These are phyloP conservation scores for Malania oleifera DNA, from an alignment of 164 flowering plant species.

Conservation along the genomic window DNA sequence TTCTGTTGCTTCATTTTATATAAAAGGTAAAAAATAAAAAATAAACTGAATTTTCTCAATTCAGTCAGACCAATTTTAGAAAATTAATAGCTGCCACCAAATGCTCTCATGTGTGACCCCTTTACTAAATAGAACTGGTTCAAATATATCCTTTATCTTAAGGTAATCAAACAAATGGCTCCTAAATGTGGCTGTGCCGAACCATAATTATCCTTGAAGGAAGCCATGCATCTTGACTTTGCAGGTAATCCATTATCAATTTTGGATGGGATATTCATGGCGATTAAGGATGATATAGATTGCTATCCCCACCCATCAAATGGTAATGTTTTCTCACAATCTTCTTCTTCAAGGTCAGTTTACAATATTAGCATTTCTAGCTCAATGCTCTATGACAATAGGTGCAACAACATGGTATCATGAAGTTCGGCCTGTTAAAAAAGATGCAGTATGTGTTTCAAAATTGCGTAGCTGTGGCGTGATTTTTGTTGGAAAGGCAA, in stretches of 20 bases:
- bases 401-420: slow-evolving; percentile 89
- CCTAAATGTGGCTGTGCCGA: background rate
- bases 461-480: slow-evolving; percentile 87
- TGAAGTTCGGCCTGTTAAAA: slow-evolving; percentile 53
- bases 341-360: background rate
- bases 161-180: too few relatives aligned
- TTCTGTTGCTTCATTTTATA: too few relatives aligned
- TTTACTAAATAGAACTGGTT: too few relatives aligned
- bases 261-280: slow-evolving; percentile 87
- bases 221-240: slow-evolving; percentile 10
- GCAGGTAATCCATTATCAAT: slow-evolving; percentile 78
- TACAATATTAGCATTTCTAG: background rate
- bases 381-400: slow-evolving; percentile 20
- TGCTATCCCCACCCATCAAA: slow-evolving; percentile 72
- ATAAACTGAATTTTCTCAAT: too few relatives aligned
- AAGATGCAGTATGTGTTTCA: slow-evolving; percentile 79
- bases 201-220: background rate
- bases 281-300: slow-evolving; percentile 96
- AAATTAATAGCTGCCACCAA: too few relatives aligned
- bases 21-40: too few relatives aligned
- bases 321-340: slow-evolving; percentile 28
- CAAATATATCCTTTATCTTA: too few relatives aligned
- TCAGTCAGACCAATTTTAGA: too few relatives aligned
- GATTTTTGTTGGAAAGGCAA: slow-evolving; percentile 85
- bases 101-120: too few relatives aligned